These are phyloP conservation scores for Xylariaceae sp. DNA, from an alignment of 2,329 filamentous ascomycete genomes.

Conservation along the genomic window DNA sequence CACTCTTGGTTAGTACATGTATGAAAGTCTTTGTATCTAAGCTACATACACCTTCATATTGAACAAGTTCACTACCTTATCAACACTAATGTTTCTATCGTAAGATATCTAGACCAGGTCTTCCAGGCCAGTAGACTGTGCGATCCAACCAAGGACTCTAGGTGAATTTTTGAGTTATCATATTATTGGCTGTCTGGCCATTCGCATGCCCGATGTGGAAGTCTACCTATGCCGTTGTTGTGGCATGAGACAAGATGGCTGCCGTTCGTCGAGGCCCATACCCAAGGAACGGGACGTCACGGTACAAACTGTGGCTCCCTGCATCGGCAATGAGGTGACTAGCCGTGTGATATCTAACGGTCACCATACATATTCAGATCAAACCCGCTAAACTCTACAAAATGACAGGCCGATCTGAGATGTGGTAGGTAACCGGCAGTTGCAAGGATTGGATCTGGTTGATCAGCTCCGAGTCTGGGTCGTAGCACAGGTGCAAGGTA, in stretches of 20 bases:
- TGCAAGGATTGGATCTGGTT: conserved; percentile 9
- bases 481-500: conserved; percentile 28
- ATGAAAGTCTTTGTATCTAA: background rate
- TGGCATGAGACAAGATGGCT: background rate
- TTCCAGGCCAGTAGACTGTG: background rate
- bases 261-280: background rate
- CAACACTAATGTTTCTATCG: background rate
- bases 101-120: background rate
- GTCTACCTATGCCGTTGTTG: background rate
- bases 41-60: background rate
- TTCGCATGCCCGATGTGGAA: background rate
- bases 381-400: conserved; percentile 17
- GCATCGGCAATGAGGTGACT: conserved; percentile 12
- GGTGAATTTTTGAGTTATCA: background rate
- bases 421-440: conserved; percentile 22
- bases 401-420: conserved; percentile 20
- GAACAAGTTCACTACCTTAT: background rate
- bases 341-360: conserved; percentile 24
- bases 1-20: too few species aligned
- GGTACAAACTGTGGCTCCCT: conserved; percentile 17
- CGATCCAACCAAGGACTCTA: background rate
- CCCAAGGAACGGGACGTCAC: conserved; percentile 12
- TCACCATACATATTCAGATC: conserved; percentile 16
- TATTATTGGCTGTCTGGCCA: background rate
- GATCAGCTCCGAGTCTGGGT: conserved; percentile 7